These are phyloP conservation scores for Cephalotrichum gorgonifer DNA, from an alignment of 2,329 filamentous ascomycete species.

Conservation along the genomic window DNA sequence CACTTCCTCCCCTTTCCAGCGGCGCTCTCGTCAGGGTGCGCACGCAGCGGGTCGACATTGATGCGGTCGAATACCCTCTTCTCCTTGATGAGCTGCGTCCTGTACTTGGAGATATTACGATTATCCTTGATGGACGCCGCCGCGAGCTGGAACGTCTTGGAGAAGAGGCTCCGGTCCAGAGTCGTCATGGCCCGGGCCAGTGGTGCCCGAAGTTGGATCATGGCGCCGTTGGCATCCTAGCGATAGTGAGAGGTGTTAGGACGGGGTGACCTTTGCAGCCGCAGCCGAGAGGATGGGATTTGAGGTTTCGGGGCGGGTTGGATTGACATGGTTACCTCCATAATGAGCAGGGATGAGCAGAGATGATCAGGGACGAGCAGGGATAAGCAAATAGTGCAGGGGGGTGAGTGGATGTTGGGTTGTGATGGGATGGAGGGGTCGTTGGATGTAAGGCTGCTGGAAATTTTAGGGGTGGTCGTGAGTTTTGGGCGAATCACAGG, in stretches of 20 bases:
- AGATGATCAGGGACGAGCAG: background rate
- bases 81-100: slow-evolving; percentile 43
- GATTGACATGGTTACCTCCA: slow-evolving; percentile 5
- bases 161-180: slow-evolving; percentile 77
- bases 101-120: slow-evolving; percentile 62
- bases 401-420: background rate
- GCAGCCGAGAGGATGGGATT: background rate
- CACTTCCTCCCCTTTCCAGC: slow-evolving; percentile 49
- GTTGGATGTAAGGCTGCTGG: background rate
- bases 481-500: background rate
- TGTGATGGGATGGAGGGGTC: background rate
- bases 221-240: slow-evolving; percentile 1
- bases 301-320: too few relatives aligned
- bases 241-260: background rate
- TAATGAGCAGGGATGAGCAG: background rate
- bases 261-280: background rate
- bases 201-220: slow-evolving; percentile 58
- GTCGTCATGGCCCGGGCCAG: slow-evolving; percentile 68
- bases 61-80: slow-evolving; percentile 57
- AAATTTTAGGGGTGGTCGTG: background rate
- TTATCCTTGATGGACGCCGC: slow-evolving; percentile 70
- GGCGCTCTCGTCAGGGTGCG: slow-evolving; percentile 47
- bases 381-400: too few relatives aligned
- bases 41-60: slow-evolving; percentile 47
- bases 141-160: slow-evolving; percentile 62